Evolutionary conservation across 1,284 basidiomycete genomes (phyloP).

Genomic region (Ustilago hordei): DNA sequence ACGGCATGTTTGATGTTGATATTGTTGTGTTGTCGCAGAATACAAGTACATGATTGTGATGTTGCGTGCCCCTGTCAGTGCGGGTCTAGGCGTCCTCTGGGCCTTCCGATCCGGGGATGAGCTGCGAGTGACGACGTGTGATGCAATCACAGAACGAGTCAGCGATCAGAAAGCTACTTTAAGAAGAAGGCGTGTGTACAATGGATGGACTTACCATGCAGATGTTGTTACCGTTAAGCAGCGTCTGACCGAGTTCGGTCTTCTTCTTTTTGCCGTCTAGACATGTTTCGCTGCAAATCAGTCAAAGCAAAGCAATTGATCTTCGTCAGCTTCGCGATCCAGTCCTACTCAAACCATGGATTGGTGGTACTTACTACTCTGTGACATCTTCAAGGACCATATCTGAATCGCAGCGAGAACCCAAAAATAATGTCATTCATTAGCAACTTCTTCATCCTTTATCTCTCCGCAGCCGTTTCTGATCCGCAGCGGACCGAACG

Average conservation of each 20-base stretch:
- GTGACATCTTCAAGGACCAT: conserved; percentile 98
- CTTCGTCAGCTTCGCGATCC: not conserved
- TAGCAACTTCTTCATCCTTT: not conserved
- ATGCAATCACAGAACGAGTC: not conserved
- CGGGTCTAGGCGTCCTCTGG: conserved; percentile 28
- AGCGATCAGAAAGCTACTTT: not conserved
- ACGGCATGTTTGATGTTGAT: conserved; percentile 5
- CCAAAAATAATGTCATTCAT: not conserved
- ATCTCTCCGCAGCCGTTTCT: not conserved
- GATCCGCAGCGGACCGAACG: not conserved
- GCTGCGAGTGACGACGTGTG: conserved; percentile 14
- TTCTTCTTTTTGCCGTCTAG: conserved; percentile 82
- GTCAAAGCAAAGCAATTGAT: not conserved
- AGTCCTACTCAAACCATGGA: not conserved
- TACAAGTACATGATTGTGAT: conserved; percentile 34
- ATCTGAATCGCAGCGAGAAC: conserved; percentile 73
- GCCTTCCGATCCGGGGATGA: conserved; percentile 55
- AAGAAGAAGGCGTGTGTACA: not conserved
- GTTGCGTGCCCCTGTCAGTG: not conserved
- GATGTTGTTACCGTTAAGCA: conserved; percentile 97
- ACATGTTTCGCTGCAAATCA: conserved; percentile 80
- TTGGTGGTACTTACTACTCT: conserved; percentile 79
- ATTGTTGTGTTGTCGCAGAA: not conserved
- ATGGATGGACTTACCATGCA: conserved; percentile 80
- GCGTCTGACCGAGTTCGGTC: conserved; percentile 87